Percentiles rank a stretch among this genome's conserved stretches.
Evolutionary conservation across 78 protist genomes (phyloP).

Genomic region (Dictyostelium purpureum): DNA sequence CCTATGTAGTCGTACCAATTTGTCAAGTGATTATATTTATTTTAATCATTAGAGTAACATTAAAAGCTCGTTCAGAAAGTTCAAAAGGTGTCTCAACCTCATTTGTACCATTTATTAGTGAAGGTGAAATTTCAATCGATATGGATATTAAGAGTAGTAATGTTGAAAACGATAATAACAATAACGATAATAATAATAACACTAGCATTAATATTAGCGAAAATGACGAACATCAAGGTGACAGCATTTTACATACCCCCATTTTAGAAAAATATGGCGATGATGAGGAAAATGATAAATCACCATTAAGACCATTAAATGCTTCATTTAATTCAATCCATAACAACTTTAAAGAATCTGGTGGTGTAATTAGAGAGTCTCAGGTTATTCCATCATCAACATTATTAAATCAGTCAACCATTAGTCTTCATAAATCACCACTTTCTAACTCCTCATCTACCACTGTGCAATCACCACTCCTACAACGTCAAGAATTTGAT

Average conservation of each 20-base stretch:
- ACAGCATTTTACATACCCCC: too few relatives aligned
- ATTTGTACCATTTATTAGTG: neutral
- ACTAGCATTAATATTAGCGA: too few relatives aligned
- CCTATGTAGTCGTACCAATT: slow-evolving; percentile 38
- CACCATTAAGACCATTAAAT: neutral
- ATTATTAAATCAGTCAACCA: neutral
- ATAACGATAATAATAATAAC: neutral
- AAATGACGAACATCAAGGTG: too few relatives aligned
- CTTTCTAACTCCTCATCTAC: too few relatives aligned
- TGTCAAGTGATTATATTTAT: neutral
- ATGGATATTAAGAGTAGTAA: neutral
- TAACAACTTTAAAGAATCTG: neutral
- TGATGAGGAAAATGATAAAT: neutral
- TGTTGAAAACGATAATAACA: neutral
- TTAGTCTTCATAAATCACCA: neutral
- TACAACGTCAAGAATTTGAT: neutral
- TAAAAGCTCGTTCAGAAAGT: neutral
- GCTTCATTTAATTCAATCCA: too few relatives aligned
- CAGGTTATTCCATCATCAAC: neutral
- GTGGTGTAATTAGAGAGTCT: neutral
- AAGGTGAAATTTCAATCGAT: neutral
- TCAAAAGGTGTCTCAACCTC: neutral
- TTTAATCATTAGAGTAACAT: neutral
- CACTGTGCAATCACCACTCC: neutral
- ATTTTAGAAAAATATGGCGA: too few relatives aligned